Evolutionary conservation across 1,139 yeast species (phyloP), one percentile per base, ranked within the genome.

Genomic region (Pichia sp.): DNA sequence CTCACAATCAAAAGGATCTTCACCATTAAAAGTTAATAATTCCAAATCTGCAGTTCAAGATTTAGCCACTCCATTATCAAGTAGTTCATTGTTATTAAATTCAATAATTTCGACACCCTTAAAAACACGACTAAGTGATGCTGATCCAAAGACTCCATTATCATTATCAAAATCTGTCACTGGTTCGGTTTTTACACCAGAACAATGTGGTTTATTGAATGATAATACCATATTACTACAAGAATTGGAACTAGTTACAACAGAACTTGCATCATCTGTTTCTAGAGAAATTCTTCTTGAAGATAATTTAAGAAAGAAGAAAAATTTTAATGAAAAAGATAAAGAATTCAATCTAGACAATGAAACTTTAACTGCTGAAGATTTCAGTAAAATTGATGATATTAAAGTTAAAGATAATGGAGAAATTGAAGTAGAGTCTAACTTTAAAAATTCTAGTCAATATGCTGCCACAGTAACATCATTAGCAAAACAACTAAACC

Each of bases 241-340:
- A 49, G 92, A 84, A 58, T 63, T 84, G 40, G 82, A 81, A 50
- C 59, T 82, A 31, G 81, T 84, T 1, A 80, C 90, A 2, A 74
- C 76, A 23, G 94, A 84, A 57, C 68, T 84, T 42, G 90, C 89
- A 0, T 75, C 78, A 25, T 80, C 89, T 0, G 81, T 84, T 42
- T 74, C 76, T 43, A 67, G 92, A 40, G 94, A 84, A 60, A 67
- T 82, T 26, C 62, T 68, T 8, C 59, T 83, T 37, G 89, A 82
- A 55, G 67, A 68, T 43, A 67, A 66, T 42, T 50, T 80, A 24
- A 47, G 51, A 6, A 40, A 44, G 33, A 33, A 34, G 3, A 22
- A 6, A 5, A 9, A 25, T 22, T 12, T 11, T 16, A 16, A 9
- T n/a, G n/a, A 20, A 22, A 12, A 16, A 28, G 11, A 5, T 1